Percentiles rank a stretch among this genome's conserved stretches.
phyloP scores from a whole-genome alignment of 2,329 filamentous ascomycete species.

The Xylaria sp. region DNA sequence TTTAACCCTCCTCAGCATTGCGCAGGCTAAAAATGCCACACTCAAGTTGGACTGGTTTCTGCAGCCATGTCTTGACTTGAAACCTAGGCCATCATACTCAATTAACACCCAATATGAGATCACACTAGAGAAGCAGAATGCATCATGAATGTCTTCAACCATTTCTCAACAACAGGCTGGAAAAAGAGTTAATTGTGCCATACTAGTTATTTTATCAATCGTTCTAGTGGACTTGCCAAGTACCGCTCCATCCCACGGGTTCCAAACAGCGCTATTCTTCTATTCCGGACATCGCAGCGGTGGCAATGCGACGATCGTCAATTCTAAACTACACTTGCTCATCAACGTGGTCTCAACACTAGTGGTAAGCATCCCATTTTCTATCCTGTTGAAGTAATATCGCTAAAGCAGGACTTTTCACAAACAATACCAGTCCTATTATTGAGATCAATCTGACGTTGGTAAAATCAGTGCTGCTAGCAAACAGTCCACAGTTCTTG shows the following conservation, averaged over 20 bases:
- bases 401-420: not conserved
- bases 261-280: constrained; percentile 27
- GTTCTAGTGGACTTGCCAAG: not conserved
- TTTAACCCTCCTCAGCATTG: too few relatives aligned
- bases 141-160: not conserved
- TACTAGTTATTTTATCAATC: not conserved
- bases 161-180: not conserved
- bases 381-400: not conserved
- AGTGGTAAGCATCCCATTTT: not conserved
- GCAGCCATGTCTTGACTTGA: too few relatives aligned
- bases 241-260: not conserved
- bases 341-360: constrained; percentile 35
- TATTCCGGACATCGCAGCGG: constrained; percentile 34
- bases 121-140: too few relatives aligned
- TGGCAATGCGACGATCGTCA: constrained; percentile 32
- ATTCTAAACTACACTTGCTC: constrained; percentile 32
- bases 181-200: not conserved
- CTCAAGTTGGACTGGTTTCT: too few relatives aligned
- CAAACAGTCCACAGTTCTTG: not conserved
- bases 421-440: not conserved
- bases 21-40: too few relatives aligned
- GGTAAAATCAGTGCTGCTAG: not conserved
- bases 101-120: too few relatives aligned
- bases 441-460: not conserved
- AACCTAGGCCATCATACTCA: too few relatives aligned